These are phyloP conservation scores for Coniella vitis DNA, from an alignment of 2,329 filamentous ascomycete genomes.

Conservation along the genomic window DNA sequence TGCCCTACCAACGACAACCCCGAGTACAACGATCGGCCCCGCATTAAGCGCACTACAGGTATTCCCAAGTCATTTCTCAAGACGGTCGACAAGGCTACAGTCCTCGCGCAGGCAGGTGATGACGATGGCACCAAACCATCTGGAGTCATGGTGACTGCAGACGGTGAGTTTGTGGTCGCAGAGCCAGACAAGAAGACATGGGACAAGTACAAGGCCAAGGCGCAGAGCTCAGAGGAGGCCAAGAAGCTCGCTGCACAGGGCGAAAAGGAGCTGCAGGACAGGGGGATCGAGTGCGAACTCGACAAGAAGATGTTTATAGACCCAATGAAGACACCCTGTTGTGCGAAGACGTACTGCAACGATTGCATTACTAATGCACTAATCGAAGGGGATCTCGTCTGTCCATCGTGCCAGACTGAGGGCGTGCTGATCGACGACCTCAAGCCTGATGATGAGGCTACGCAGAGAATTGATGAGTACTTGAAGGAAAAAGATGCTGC, in stretches of 20 bases:
- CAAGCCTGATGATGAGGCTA: constrained; percentile 70
- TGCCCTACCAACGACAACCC: constrained; percentile 99
- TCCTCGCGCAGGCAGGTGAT: constrained; percentile 65
- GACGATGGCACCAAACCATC: constrained; percentile 75
- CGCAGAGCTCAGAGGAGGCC: constrained; percentile 76
- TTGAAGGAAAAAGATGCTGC: constrained; percentile 50
- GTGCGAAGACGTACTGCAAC: constrained; percentile 96
- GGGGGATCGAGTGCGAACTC: constrained; percentile 85
- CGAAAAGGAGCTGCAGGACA: constrained; percentile 81
- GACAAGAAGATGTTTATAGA: constrained; percentile 98
- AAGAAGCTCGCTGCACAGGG: constrained; percentile 70
- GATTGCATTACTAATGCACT: constrained; percentile 99
- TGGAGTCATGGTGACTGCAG: constrained; percentile 94
- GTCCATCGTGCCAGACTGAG: constrained; percentile 84
- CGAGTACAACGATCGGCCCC: constrained; percentile 85
- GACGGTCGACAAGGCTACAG: constrained; percentile 85
- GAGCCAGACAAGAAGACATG: constrained; percentile 92
- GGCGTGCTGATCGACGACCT: constrained; percentile 92
- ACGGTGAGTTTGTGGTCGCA: constrained; percentile 95
- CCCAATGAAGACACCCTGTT: constrained; percentile 98
- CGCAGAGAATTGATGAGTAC: constrained; percentile 72
- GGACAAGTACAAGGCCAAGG: constrained; percentile 95
- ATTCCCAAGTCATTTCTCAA: constrained; percentile 94
- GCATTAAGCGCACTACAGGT: constrained; percentile 92
- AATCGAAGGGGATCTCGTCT: constrained; percentile 96